A percentile compares a stretch with the other conserved stretches of the same genome.
These are phyloP conservation scores for Aspergillus indologenus DNA, from an alignment of 495 filamentous ascomycete genomes.

Conservation along the genomic window DNA sequence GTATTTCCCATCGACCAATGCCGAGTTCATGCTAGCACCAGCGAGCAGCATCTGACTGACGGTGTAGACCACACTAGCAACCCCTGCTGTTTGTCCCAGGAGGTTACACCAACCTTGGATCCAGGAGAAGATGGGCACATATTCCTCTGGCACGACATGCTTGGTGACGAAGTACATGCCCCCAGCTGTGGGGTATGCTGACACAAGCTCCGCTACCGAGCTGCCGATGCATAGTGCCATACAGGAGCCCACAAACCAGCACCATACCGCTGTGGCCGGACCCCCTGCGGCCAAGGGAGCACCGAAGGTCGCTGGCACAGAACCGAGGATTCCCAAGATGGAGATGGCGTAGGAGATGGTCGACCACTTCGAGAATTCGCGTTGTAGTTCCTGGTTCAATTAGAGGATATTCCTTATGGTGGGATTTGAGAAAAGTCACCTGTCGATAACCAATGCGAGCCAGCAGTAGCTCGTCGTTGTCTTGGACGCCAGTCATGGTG, in stretches of 20 bases:
- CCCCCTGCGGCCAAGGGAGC: constrained; percentile 62
- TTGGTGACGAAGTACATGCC: constrained; percentile 67
- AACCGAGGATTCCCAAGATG: constrained; percentile 66
- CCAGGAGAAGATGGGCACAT: constrained; percentile 59
- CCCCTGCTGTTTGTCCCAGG: constrained; percentile 58
- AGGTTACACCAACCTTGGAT: constrained; percentile 63
- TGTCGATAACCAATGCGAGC: constrained; percentile 68
- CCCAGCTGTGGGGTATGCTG: constrained; percentile 61
- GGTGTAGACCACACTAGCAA: constrained; percentile 55
- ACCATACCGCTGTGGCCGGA: constrained; percentile 69
- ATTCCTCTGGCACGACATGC: constrained; percentile 53
- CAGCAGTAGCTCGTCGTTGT: constrained; percentile 64
- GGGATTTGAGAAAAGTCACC: constrained; percentile 32
- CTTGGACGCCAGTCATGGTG: constrained; percentile 49
- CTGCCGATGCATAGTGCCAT: constrained; percentile 68
- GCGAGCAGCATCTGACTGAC: constrained; percentile 60
- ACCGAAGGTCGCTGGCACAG: constrained; percentile 66
- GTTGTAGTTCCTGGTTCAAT: constrained; percentile 50
- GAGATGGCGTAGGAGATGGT: constrained; percentile 74
- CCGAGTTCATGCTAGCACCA: constrained; percentile 54
- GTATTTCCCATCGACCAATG: constrained; percentile 42
- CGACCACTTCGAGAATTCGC: constrained; percentile 72
- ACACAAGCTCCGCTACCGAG: constrained; percentile 61
- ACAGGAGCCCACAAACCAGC: constrained; percentile 65
- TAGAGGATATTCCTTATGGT: neutral